Evolutionary conservation across 164 flowering plant species (phyloP).

Genomic region (Piper longum): DNA sequence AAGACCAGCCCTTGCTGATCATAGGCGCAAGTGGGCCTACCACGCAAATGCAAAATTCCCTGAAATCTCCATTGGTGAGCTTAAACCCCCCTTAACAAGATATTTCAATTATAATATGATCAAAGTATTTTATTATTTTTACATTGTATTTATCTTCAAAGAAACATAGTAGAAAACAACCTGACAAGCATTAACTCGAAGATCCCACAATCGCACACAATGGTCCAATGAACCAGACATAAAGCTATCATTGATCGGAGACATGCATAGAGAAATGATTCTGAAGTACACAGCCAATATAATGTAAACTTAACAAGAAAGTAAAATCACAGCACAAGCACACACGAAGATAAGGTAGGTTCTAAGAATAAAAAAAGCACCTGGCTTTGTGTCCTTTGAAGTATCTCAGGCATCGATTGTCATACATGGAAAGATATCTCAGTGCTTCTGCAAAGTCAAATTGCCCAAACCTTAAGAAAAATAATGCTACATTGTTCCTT

Average conservation of each 20-base stretch:
- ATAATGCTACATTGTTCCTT: background rate
- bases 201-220: slow-evolving; percentile 92
- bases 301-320: background rate
- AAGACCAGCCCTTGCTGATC: slow-evolving; percentile 99
- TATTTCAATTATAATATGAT: background rate
- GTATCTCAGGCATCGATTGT: slow-evolving; percentile 91
- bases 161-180: slow-evolving; percentile 22
- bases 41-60: slow-evolving; percentile 87
- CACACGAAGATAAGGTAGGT: background rate
- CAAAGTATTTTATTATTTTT: background rate
- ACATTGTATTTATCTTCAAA: background rate
- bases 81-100: slow-evolving; percentile 9
- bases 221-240: slow-evolving; percentile 99
- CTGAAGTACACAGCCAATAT: slow-evolving; percentile 21
- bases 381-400: slow-evolving; percentile 95
- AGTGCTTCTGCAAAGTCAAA: slow-evolving; percentile 50
- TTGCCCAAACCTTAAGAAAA: background rate
- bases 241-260: slow-evolving; percentile 95
- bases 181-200: slow-evolving; percentile 98
- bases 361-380: slow-evolving; percentile 20
- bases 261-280: slow-evolving; percentile 93
- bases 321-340: background rate
- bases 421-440: slow-evolving; percentile 91
- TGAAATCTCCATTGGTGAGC: slow-evolving; percentile 56
- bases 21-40: slow-evolving; percentile 92